Percentiles rank a stretch among this genome's conserved stretches.
These are phyloP conservation scores for Mycena floridula DNA, from an alignment of 768 basidiomycete species.

Conservation along the genomic window DNA sequence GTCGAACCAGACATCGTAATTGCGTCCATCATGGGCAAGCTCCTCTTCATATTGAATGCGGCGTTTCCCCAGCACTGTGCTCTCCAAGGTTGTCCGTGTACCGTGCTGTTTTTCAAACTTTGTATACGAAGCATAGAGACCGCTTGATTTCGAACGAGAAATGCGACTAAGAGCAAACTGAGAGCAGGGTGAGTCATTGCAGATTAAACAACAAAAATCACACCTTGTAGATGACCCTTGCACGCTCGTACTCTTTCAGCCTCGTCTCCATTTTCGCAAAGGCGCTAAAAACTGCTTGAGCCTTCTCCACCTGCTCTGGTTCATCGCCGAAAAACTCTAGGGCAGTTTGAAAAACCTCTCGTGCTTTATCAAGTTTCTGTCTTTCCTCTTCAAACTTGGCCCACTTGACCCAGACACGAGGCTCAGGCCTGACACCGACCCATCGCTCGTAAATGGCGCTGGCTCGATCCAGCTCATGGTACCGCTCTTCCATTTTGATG, in stretches of 20 bases:
- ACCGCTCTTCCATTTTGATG: conserved; percentile 95
- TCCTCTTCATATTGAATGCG: conserved; percentile 99
- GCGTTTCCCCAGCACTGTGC: conserved; percentile 94
- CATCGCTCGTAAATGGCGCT: conserved; percentile 91
- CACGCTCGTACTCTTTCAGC: conserved; percentile 93
- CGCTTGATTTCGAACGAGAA: conserved; percentile 85
- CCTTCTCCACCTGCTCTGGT: conserved; percentile 91
- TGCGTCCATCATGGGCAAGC: conserved; percentile 80
- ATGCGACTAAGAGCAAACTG: conserved; percentile 94
- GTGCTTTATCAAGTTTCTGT: conserved; percentile 66
- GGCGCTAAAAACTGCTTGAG: conserved; percentile 83
- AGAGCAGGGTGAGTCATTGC: conserved; percentile 1
- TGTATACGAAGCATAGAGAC: conserved; percentile 88
- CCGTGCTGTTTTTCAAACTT: conserved; percentile 99
- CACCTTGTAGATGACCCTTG: conserved; percentile 95
- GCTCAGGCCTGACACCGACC: conserved; percentile 72
- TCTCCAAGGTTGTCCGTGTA: conserved; percentile 78
- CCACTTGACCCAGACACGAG: conserved; percentile 80
- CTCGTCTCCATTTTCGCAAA: conserved; percentile 98
- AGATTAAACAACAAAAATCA: conserved; percentile 8
- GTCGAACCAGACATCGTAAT: conserved; percentile 99
- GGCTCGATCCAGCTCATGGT: conserved; percentile 86
- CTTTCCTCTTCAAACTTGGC: conserved; percentile 86
- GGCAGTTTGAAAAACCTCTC: conserved; percentile 88
- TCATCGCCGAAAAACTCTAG: conserved; percentile 88